Conservation (phyloP, 257 asterid genomes). For the Penstemon eatonii region DNA sequence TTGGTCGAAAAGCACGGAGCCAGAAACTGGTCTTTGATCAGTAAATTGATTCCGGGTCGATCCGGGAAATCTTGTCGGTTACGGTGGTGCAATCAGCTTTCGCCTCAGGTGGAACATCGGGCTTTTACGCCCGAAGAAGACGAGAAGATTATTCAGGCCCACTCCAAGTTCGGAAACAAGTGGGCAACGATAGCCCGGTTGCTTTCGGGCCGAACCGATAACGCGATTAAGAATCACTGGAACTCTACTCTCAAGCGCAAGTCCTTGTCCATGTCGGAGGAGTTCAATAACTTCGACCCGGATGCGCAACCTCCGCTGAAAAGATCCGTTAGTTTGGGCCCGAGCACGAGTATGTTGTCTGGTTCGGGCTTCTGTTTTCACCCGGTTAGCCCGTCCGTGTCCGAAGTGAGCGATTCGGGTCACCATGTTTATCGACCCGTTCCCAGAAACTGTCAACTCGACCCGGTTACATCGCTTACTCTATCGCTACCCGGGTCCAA, state of each 20-base stretch:
- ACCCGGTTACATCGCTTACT: constrained; percentile 59
- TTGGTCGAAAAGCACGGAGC: constrained; percentile 75
- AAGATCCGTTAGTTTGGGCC: constrained; percentile 70
- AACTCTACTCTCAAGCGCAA: constrained; percentile 83
- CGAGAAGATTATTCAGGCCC: constrained; percentile 66
- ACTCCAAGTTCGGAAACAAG: constrained; percentile 67
- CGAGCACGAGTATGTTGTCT: constrained; percentile 37
- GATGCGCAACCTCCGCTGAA: constrained; percentile 58
- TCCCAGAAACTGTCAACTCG: constrained; percentile 58
- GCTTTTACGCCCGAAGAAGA: constrained; percentile 71
- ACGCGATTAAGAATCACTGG: constrained; percentile 86
- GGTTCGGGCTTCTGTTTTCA: constrained; percentile 43
- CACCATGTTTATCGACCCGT: constrained; percentile 53
- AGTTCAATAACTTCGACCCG: constrained; percentile 55
- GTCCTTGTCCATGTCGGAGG: constrained; percentile 69
- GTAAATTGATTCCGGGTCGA: constrained; percentile 73
- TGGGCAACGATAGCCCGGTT: constrained; percentile 82
- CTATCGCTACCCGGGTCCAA: constrained; percentile 63
- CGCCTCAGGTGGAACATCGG: constrained; percentile 82
- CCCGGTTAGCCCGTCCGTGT: constrained; percentile 70
- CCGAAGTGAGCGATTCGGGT: constrained; percentile 61
- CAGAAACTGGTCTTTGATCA: constrained; percentile 78
- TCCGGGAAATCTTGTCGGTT: constrained; percentile 78
- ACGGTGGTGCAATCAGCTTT: constrained; percentile 88
- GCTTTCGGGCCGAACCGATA: constrained; percentile 72